Evolutionary conservation across 768 basidiomycete genomes (phyloP), one percentile per base, ranked within the genome.

Genomic region (Suillus americanus): DNA sequence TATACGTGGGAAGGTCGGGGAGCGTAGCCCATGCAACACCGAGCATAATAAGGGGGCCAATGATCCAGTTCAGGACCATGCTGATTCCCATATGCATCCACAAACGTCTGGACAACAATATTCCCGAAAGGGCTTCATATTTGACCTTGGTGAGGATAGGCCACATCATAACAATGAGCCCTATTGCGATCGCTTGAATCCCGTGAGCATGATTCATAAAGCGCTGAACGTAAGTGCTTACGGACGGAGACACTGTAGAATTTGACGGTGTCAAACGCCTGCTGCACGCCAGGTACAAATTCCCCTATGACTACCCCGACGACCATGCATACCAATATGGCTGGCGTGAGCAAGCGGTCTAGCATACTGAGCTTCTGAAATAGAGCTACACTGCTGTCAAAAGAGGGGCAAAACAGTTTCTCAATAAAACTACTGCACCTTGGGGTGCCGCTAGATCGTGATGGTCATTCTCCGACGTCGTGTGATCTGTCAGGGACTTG

Each of bases 141-240:
- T 89, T 89, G 12, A 93, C 88, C 76, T 88, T 89, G 53, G 87
- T 86, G 61, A 89, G 82, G 43, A 89, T 83, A 2, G 92, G 93
- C 90, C 91, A 93, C 90, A 94, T 94, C 86, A 95, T 95, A 60
- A 94, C 79, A 20, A 94, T 84, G 43, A 95, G 84, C 1, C 92
- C 94, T 48, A 94, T 80, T 18, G 89, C 89, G 54, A 94, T 91
- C 1, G 92, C 92, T 94, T 30, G 43, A 37, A 40, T 23, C n/a
- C 38, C 62, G 25, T 18, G 28, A 23, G 38, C 20, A 41, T 12
- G 6, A 23, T 62, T 20, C 30, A 43, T 40, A 8, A 50, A 1
- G 10, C 23, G 23, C 38, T 5, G 13, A 51, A 33, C 20, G 57
- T 28, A 33, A 37, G 20, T 37, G 35, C 91, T 78, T 73, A 94